Evolutionary conservation across 2,329 filamentous ascomycete species (phyloP).

Genomic region (Colletotrichum sidae): DNA sequence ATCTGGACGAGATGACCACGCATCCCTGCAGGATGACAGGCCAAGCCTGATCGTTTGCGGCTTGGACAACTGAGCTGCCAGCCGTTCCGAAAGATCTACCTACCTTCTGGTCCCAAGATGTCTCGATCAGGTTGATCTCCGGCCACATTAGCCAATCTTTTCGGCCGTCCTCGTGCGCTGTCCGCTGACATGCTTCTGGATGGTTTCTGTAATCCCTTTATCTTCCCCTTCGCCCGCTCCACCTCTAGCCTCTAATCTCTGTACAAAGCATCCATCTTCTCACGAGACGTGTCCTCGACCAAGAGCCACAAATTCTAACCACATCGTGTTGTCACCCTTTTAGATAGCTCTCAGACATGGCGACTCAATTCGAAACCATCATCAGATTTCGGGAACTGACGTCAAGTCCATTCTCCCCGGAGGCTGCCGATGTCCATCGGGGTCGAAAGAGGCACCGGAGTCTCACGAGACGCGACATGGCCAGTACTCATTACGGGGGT

Average conservation of each 20-base stretch:
- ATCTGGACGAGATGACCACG: neutral
- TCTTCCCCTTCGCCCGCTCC: slow-evolving; percentile 20
- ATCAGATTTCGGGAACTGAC: slow-evolving; percentile 21
- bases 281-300: neutral
- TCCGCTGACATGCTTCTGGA: slow-evolving; percentile 5
- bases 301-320: slow-evolving; percentile 4
- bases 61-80: slow-evolving; percentile 4
- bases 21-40: slow-evolving; percentile 22
- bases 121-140: slow-evolving; percentile 27
- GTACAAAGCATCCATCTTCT: slow-evolving; percentile 3
- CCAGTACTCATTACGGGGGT: slow-evolving; percentile 50
- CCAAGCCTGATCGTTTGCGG: slow-evolving; percentile 21
- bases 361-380: slow-evolving; percentile 22
- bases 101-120: slow-evolving; percentile 21
- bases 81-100: slow-evolving; percentile 20
- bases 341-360: slow-evolving; percentile 6
- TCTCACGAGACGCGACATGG: slow-evolving; percentile 47
- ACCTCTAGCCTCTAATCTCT: neutral
- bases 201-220: slow-evolving; percentile 9
- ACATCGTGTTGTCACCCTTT: neutral
- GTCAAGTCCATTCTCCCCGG: slow-evolving; percentile 31
- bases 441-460: slow-evolving; percentile 56
- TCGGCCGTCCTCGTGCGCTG: slow-evolving; percentile 14
- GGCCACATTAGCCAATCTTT: slow-evolving; percentile 20
- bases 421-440: slow-evolving; percentile 39